Percentiles rank a stretch among this genome's conserved stretches.
Conservation (phyloP, 345 rosid species). For the Citrus sp. region DNA sequence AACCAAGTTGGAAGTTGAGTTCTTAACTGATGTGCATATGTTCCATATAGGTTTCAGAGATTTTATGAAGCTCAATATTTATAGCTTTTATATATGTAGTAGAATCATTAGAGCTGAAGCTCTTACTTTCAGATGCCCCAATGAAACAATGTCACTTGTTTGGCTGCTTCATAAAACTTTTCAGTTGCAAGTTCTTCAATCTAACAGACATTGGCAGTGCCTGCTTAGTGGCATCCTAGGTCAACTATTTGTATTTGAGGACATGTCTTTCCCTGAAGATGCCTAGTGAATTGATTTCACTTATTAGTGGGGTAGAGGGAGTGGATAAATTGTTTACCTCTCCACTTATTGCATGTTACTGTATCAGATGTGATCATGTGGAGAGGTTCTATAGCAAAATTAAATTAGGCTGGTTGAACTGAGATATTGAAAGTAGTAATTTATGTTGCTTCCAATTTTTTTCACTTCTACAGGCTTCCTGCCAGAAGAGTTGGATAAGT, state of each 20-base stretch:
- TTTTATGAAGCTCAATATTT: neutral
- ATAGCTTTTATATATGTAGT: neutral
- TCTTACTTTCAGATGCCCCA: too few relatives aligned
- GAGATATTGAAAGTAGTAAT: neutral
- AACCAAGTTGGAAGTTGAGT: neutral
- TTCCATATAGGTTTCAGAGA: neutral
- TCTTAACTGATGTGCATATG: neutral
- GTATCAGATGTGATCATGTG: neutral
- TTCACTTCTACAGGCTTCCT: constrained; percentile 60
- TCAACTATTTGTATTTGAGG: neutral
- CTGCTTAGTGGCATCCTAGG: neutral
- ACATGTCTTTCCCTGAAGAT: neutral
- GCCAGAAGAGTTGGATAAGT: constrained; percentile 77
- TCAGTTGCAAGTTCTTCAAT: neutral
- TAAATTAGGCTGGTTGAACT: neutral
- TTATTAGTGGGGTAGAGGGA: neutral
- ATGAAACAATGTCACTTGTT: neutral
- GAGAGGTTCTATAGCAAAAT: neutral
- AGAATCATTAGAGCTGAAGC: neutral
- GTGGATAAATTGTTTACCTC: neutral
- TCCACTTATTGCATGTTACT: neutral
- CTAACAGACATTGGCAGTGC: neutral
- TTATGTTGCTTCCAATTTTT: neutral
- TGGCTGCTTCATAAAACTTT: neutral
- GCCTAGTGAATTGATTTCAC: neutral